These are phyloP conservation scores for Leucosporidium creatinivorum DNA, from an alignment of 768 basidiomycete genomes.

Conservation along the genomic window DNA sequence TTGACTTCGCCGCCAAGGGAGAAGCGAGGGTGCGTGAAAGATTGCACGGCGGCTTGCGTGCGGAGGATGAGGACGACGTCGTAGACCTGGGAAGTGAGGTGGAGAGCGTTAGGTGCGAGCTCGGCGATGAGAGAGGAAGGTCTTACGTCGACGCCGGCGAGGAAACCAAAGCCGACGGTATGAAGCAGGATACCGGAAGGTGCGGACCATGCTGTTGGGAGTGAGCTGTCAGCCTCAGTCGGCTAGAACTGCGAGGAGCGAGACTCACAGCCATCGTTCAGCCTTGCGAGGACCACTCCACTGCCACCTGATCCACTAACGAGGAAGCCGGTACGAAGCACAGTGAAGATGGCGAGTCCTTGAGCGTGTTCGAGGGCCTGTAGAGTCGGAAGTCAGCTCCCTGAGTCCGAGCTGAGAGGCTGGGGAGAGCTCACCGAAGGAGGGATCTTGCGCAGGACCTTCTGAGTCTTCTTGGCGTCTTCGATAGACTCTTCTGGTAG, in stretches of 20 bases:
- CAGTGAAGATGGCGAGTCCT: conserved; percentile 12
- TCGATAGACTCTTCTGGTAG: conserved; percentile 13
- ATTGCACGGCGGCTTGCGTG: conserved; percentile 10
- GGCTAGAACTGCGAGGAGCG: too few species aligned
- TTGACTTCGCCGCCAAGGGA: conserved; percentile 8
- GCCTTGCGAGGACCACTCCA: conserved; percentile 18
- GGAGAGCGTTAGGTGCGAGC: too few species aligned
- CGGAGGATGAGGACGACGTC: conserved; percentile 32
- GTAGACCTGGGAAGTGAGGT: conserved; percentile 17
- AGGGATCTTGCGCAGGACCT: conserved; percentile 27
- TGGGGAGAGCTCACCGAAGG: neutral
- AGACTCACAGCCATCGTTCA: conserved; percentile 24
- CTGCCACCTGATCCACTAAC: neutral
- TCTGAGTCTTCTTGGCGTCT: conserved; percentile 27
- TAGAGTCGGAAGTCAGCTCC: too few species aligned
- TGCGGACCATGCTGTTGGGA: conserved; percentile 5
- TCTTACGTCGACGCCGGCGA: conserved; percentile 11
- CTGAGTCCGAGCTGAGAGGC: neutral
- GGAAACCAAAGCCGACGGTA: conserved; percentile 2
- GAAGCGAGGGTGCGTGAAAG: conserved; percentile 6
- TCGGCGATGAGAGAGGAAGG: neutral
- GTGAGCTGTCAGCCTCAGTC: neutral
- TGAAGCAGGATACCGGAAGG: conserved; percentile 20
- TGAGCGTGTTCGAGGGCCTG: neutral
- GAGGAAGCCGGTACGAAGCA: conserved; percentile 7